Evolutionary conservation across 2,329 filamentous ascomycete genomes (phyloP), one percentile per base, ranked within the genome.

Genomic region (Pyrenochaeta sp.): DNA sequence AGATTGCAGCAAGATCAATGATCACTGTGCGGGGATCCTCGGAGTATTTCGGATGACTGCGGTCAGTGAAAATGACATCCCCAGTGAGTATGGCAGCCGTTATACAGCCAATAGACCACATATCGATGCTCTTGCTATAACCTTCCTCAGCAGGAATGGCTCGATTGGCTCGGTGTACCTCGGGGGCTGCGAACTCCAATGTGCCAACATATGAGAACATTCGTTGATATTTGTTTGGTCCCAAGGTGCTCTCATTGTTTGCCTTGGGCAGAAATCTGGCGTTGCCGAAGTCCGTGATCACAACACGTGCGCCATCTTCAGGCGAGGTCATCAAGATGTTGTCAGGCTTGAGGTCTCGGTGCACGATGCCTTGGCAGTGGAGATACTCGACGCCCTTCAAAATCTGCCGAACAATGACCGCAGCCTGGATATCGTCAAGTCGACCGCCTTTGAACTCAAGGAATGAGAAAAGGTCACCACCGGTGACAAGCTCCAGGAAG

Each of bases 291-390:
- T 89, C 87, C 0, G 85, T 86, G 42, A 89, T 77, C 1, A 89
- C 79, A 7, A 88, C 77, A 24, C 87, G 80, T 24, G 80, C 79
- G 2, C 82, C 82, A 43, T 77, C 75, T 13, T 78, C 76, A 50
- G 83, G 78, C 1, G 83, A 85, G 0, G 84, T 84, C 80, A 89
- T 81, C 30, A 89, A 78, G 8, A 89, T 83, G 63, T 89, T 89
- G 51, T 89, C 86, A 0, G 86, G 86, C 65, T 89, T 89, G 48
- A 89, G 78, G 65, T 89, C 87, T 32, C 87, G 80, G 69, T 89
- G 87, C 4, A 85, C 85, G 43, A 89, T 84, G 40, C 81, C 76
- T 7, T 79, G 77, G 3, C 77, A 72, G 67, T 89, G 87, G 0
- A 89, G 74, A 65, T 88, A 87, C 15, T 85, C 75, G n/a, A 88